Base-by-base conservation (phyloP, 768 basidiomycete species). In the Hericium coralloides region DNA sequence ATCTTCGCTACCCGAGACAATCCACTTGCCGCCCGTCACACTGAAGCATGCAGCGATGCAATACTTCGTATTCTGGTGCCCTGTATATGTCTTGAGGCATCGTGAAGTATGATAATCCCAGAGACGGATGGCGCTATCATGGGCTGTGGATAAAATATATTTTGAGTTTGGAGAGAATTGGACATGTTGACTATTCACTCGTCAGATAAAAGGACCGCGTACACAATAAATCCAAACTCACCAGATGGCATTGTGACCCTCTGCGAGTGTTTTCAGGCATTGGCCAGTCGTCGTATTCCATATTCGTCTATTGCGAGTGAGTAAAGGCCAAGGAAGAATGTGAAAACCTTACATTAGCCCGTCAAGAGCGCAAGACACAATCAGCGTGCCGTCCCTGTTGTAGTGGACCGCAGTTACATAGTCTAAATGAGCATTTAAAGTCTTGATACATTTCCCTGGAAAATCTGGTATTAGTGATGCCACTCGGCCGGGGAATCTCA, bases 121-220 rank as follows among this genome's bases (percentile, higher is more conserved):
- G 4, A 99, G 75, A 1, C 95, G 85, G 60, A 98, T 92, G 0
- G 89, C 87, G 57, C 86, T 92, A 66, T 98, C 94, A 66, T 98
- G 88, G 0, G 95, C 91, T 0, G 93, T 91, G 1, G 93, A 93
- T 53, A 99, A 79, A 53, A 99, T 88, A 71, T 92, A 95, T 71
- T 90, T 91, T 7, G 92, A 93, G 65, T 97, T 97, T 9, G 95
- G 95, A 0, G 95, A 95, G 73, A 99, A 98, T 64, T 87, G 83
- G 15, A 94, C 92, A 65, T 89, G 87, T 71, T 95, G 92, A 59
- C 92, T 92, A 65, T 18, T 18, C 43, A n/a, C 18, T 18, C 12
- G 43, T 45, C 3, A 45, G 43, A 4, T 20, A 3, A 20, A 6
- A n/a, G 1, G 20, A 10, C 15, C 7, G 15, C 7, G n/a, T n/a